A percentile compares a stretch with the other conserved stretches of the same genome.
phyloP scores from a whole-genome alignment of 352 stramenopile species.

The Pythium biforme region DNA sequence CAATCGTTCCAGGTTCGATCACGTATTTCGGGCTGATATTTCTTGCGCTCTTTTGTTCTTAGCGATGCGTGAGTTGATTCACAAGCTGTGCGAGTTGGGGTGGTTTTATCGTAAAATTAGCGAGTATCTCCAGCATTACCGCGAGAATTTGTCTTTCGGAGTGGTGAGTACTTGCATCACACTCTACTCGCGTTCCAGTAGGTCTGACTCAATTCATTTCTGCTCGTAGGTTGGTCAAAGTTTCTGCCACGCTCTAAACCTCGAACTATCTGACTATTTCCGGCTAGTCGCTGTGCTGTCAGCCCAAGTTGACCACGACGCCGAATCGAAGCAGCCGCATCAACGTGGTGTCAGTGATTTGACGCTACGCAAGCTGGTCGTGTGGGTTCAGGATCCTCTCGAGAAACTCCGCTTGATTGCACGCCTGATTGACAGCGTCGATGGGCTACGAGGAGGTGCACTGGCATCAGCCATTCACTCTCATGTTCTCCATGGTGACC shows the following conservation, averaged over 20 bases:
- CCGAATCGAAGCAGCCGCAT: conserved; percentile 48
- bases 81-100: conserved; percentile 84
- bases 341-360: conserved; percentile 47
- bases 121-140: conserved; percentile 73
- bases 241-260: conserved; percentile 90
- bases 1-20: not conserved
- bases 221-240: conserved; percentile 66
- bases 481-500: conserved; percentile 91
- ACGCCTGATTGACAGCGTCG: conserved; percentile 86
- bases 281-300: conserved; percentile 91
- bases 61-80: conserved; percentile 84
- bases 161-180: conserved; percentile 42
- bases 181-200: not conserved
- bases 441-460: conserved; percentile 83
- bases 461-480: conserved; percentile 89
- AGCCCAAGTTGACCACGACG: conserved; percentile 86
- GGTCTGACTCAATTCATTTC: not conserved
- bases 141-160: conserved; percentile 69
- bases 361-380: conserved; percentile 85
- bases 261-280: conserved; percentile 92
- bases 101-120: conserved; percentile 90
- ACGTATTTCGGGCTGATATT: not conserved
- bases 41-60: not conserved
- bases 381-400: conserved; percentile 89
- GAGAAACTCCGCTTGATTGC: conserved; percentile 89